These are phyloP conservation scores for Candida freyschussii DNA, from an alignment of 1,139 yeast species.

Conservation along the genomic window DNA sequence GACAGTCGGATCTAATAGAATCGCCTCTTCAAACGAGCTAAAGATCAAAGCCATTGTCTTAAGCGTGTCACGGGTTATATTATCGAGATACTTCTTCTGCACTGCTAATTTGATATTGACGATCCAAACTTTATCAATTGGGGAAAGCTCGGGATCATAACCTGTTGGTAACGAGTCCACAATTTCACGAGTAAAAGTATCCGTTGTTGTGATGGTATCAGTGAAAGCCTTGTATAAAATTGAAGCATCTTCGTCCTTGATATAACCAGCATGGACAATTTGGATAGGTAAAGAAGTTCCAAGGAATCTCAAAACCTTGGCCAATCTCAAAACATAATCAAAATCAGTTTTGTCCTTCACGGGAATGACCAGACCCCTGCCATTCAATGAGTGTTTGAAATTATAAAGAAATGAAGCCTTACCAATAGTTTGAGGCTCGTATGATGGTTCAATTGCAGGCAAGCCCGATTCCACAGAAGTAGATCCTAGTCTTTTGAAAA, in stretches of 20 bases:
- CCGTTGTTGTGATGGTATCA: slow-evolving; percentile 4
- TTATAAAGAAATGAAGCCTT: slow-evolving; percentile 35
- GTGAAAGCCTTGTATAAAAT: slow-evolving; percentile 8
- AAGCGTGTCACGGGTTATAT: slow-evolving; percentile 4
- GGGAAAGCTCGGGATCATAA: slow-evolving; percentile 8
- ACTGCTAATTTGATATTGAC: slow-evolving; percentile 12
- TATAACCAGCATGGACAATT: slow-evolving; percentile 43
- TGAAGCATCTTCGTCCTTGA: slow-evolving; percentile 20
- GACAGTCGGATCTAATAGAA: slow-evolving; percentile 49
- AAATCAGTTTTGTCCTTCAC: slow-evolving; percentile 41
- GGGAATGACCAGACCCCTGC: slow-evolving; percentile 49
- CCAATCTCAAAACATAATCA: slow-evolving; percentile 34
- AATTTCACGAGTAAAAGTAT: slow-evolving; percentile 4
- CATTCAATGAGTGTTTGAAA: slow-evolving; percentile 33
- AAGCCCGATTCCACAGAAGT: slow-evolving; percentile 5
- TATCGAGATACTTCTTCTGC: slow-evolving; percentile 3
- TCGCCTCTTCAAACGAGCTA: slow-evolving; percentile 44
- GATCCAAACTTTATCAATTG: slow-evolving; percentile 14
- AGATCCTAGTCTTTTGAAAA: slow-evolving; percentile 11
- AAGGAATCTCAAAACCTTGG: slow-evolving; percentile 42
- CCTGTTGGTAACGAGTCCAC: slow-evolving; percentile 5
- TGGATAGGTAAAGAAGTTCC: slow-evolving; percentile 47
- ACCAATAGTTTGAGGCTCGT: slow-evolving; percentile 5
- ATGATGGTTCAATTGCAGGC: slow-evolving; percentile 9
- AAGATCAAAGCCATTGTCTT: slow-evolving; percentile 38